These are phyloP conservation scores for Chaetothyriales sp. DNA, from an alignment of 2,329 filamentous ascomycete genomes.

Conservation along the genomic window DNA sequence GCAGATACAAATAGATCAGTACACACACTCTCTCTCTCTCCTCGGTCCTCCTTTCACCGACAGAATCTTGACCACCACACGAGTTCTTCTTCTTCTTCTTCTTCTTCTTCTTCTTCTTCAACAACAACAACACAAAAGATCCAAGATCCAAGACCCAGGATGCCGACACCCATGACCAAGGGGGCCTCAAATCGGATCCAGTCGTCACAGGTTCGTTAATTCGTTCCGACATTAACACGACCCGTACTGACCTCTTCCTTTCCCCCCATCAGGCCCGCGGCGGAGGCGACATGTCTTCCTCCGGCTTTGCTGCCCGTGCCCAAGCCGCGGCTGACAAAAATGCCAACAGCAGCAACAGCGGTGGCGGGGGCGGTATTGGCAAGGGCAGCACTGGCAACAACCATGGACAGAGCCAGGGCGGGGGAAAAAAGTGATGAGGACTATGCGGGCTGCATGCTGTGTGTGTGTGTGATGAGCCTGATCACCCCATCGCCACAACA, in stretches of 20 bases:
- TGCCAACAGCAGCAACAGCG: neutral
- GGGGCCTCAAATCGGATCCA: neutral
- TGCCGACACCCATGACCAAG: neutral
- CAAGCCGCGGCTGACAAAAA: conserved; percentile 1
- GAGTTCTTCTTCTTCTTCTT: neutral
- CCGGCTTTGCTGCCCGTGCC: conserved; percentile 1
- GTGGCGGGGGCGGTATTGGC: neutral
- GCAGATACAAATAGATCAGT: neutral
- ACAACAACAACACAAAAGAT: no score
- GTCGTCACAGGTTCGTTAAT: neutral
- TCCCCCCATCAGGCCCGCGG: neutral
- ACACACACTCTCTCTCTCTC: neutral
- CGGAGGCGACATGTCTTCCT: conserved; percentile 2
- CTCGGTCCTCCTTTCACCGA: neutral
- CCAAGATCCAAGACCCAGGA: neutral
- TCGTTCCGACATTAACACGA: neutral
- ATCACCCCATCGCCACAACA: neutral
- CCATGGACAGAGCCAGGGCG: neutral
- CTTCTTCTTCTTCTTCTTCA: neutral
- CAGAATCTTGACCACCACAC: neutral
- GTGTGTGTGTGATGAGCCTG: neutral
- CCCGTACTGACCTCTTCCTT: no score
- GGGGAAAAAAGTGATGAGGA: neutral
- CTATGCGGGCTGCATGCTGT: neutral
- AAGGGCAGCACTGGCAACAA: neutral